phyloP scores from a whole-genome alignment of 371 early-diverging fungal genomes.

The Apophysomyces trapeziformis region DNA sequence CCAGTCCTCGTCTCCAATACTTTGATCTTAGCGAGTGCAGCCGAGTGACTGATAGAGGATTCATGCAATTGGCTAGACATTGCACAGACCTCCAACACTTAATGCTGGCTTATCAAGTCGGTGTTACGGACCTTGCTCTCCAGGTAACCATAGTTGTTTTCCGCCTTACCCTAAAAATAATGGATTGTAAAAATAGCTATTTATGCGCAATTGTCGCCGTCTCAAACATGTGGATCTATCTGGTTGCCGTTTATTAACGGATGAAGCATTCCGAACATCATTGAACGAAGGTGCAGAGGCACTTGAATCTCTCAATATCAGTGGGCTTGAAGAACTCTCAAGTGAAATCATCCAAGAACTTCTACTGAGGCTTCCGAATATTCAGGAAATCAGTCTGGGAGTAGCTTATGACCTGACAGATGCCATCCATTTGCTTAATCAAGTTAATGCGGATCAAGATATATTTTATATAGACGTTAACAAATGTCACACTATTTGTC shows the following conservation, averaged over 20 bases:
- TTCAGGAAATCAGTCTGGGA: conserved; percentile 30
- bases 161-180: background rate
- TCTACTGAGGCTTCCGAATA: conserved; percentile 18
- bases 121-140: conserved; percentile 41
- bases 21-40: conserved; percentile 48
- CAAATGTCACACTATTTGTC: conserved; percentile 29
- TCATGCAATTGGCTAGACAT: conserved; percentile 30
- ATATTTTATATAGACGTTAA: conserved; percentile 24
- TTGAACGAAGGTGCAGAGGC: conserved; percentile 7
- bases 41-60: conserved; percentile 28
- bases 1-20: conserved; percentile 27
- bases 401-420: conserved; percentile 32
- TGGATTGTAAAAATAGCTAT: conserved; percentile 12
- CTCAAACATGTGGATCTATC: conserved; percentile 29
- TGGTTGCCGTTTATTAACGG: conserved; percentile 28
- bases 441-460: conserved; percentile 16
- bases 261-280: conserved; percentile 23
- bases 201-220: conserved; percentile 16
- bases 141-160: conserved; percentile 24
- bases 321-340: conserved; percentile 29
- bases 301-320: conserved; percentile 27
- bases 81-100: conserved; percentile 30
- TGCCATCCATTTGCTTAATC: conserved; percentile 19
- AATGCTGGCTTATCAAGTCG: conserved; percentile 40
- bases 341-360: conserved; percentile 19